These are phyloP conservation scores for Codiaeum variegatum DNA, from an alignment of 441 rosid genomes.

Conservation along the genomic window DNA sequence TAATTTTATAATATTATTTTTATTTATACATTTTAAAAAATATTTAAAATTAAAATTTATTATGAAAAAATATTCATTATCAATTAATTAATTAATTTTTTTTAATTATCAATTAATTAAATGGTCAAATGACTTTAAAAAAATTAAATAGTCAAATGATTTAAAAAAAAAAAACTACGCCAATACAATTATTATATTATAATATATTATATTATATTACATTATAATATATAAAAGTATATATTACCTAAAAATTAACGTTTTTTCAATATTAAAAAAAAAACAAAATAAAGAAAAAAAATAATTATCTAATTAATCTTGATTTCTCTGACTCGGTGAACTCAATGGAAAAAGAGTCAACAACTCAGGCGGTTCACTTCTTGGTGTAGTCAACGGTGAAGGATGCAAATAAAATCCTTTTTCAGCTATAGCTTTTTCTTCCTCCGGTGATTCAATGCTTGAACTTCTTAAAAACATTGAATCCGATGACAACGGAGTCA, in stretches of 20 bases:
- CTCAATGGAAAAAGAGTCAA: constrained; percentile 47
- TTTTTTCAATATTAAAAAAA: not conserved
- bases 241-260: no score
- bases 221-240: not conserved
- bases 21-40: no score
- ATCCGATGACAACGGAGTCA: constrained; percentile 36
- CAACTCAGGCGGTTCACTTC: constrained; percentile 43
- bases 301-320: not conserved
- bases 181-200: no score
- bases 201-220: no score
- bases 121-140: no score
- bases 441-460: constrained; percentile 33
- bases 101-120: no score
- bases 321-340: constrained; percentile 24
- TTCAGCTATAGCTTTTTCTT: constrained; percentile 38
- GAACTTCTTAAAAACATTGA: constrained; percentile 27
- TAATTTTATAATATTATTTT: no score
- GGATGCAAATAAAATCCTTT: constrained; percentile 47
- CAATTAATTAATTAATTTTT: no score
- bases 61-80: no score
- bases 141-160: no score
- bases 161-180: no score
- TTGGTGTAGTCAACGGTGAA: constrained; percentile 41
- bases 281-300: not conserved
- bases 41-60: no score